Conservation (phyloP, 2,329 filamentous ascomycete species). For the Colletotrichum nymphaeae region DNA sequence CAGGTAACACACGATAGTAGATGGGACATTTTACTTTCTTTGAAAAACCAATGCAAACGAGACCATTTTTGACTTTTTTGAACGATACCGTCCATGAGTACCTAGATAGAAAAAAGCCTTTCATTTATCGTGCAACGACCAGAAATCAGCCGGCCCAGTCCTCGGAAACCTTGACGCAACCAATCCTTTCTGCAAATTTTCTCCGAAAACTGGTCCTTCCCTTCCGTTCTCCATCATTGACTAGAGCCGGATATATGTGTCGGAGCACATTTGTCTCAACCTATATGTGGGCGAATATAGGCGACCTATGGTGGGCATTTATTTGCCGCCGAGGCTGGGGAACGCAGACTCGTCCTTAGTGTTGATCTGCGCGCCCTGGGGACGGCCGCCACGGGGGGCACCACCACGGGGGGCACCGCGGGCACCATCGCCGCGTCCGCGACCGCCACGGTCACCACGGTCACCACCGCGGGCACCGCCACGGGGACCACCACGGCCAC, state of each 20-base stretch:
- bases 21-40: background rate
- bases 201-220: constrained; percentile 35
- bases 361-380: constrained; percentile 64
- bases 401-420: constrained; percentile 52
- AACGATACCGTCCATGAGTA: constrained; percentile 36
- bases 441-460: constrained; percentile 53
- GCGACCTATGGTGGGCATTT: constrained; percentile 41
- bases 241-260: constrained; percentile 36
- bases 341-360: constrained; percentile 68
- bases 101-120: constrained; percentile 37
- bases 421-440: constrained; percentile 61
- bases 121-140: constrained; percentile 37
- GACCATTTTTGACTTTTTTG: constrained; percentile 36
- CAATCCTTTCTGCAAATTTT: constrained; percentile 33
- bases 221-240: constrained; percentile 33
- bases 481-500: constrained; percentile 55
- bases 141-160: constrained; percentile 36
- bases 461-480: constrained; percentile 57
- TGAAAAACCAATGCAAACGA: constrained; percentile 34
- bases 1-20: background rate
- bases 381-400: constrained; percentile 56
- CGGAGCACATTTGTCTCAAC: constrained; percentile 30
- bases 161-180: constrained; percentile 35
- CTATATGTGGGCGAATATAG: constrained; percentile 30
- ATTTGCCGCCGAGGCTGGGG: constrained; percentile 70